phyloP scores from a whole-genome alignment of 768 basidiomycete species.

The Leccinum subgranulosum region DNA sequence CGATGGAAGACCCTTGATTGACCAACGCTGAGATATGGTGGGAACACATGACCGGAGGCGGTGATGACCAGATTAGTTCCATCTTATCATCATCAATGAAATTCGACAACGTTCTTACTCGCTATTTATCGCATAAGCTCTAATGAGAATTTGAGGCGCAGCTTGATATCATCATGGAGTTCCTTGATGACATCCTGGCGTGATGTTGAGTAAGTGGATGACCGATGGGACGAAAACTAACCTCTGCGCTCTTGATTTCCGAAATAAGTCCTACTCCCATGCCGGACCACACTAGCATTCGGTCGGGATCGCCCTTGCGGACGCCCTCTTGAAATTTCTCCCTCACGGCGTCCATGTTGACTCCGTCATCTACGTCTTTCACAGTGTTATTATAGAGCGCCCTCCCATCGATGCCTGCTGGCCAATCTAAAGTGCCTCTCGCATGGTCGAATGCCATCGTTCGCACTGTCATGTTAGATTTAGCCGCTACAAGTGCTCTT shows the following conservation, averaged over 20 bases:
- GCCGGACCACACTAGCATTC: slow-evolving; percentile 68
- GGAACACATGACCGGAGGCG: slow-evolving; percentile 10
- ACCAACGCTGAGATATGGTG: slow-evolving; percentile 16
- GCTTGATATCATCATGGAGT: slow-evolving; percentile 45
- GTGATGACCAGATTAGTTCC: slow-evolving; percentile 3
- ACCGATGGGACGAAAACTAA: slow-evolving; percentile 21
- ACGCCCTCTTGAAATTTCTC: slow-evolving; percentile 45
- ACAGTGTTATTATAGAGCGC: slow-evolving; percentile 49
- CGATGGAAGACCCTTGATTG: slow-evolving; percentile 1
- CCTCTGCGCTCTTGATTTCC: slow-evolving; percentile 39
- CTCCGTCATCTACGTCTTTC: slow-evolving; percentile 51
- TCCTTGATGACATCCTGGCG: slow-evolving; percentile 53
- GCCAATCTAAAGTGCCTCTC: slow-evolving; percentile 57
- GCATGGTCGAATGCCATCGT: slow-evolving; percentile 63
- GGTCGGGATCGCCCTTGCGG: slow-evolving; percentile 42
- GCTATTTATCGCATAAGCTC: slow-evolving; percentile 19
- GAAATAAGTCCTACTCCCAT: slow-evolving; percentile 59
- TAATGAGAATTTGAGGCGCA: slow-evolving; percentile 31
- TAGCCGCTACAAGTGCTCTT: slow-evolving; percentile 46
- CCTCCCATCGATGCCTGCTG: slow-evolving; percentile 56
- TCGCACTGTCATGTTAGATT: slow-evolving; percentile 46
- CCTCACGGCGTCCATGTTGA: slow-evolving; percentile 40
- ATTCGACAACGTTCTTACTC: slow-evolving; percentile 16
- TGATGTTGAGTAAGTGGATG: slow-evolving; percentile 3
- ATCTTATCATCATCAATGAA: slow-evolving; percentile 22